Percentiles rank a stretch among this genome's conserved stretches.
Evolutionary conservation across 768 basidiomycete genomes (phyloP).

Genomic region (Psilocybe cyanescens): DNA sequence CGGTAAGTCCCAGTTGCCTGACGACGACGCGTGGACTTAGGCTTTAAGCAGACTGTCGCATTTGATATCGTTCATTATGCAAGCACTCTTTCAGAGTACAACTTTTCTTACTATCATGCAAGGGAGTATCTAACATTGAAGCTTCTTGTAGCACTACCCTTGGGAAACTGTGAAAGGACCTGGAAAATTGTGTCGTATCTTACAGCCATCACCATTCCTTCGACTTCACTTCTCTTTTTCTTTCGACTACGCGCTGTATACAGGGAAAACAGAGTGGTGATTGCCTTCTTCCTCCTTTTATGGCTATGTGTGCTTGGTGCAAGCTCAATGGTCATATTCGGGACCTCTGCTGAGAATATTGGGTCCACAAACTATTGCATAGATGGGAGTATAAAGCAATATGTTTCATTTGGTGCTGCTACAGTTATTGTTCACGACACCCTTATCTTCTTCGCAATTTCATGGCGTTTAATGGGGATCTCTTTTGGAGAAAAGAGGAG

Average conservation of each 20-base stretch:
- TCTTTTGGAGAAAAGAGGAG: neutral
- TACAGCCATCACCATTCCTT: neutral
- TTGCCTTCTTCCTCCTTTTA: conserved; percentile 9
- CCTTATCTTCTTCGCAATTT: conserved; percentile 32
- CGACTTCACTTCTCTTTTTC: conserved; percentile 13
- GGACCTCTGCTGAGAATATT: neutral
- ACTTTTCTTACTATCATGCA: neutral
- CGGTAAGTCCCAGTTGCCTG: neutral
- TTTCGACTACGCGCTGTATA: conserved; percentile 17
- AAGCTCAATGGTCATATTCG: neutral
- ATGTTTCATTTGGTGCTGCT: conserved; percentile 14
- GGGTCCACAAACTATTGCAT: conserved; percentile 16
- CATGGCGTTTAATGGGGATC: conserved; percentile 23
- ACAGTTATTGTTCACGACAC: conserved; percentile 28
- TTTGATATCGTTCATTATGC: neutral
- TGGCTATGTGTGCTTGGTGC: conserved; percentile 9
- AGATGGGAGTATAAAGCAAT: neutral
- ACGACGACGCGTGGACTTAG: neutral
- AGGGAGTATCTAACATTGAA: neutral
- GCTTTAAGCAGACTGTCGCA: neutral
- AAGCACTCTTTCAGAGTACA: conserved; percentile 5
- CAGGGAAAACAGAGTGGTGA: neutral
- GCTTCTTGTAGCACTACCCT: conserved; percentile 1
- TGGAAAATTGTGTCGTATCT: neutral
- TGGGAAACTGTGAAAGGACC: neutral